phyloP scores from a whole-genome alignment of 257 asterid species.

The Handroanthus guayacan region DNA sequence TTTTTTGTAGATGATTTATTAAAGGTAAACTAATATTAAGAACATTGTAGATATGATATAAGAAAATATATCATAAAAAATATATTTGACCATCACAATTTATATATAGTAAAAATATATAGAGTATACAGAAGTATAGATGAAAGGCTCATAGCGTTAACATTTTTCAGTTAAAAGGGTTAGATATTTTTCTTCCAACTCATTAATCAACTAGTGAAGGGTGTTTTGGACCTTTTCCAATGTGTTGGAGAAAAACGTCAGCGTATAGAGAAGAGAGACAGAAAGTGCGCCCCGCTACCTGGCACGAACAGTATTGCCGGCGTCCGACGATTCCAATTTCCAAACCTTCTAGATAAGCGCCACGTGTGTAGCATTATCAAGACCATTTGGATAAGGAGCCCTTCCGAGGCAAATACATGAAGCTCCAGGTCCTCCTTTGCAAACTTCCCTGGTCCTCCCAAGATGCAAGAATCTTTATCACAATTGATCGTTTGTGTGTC shows the following conservation, averaged over 20 bases:
- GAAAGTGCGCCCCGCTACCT: neutral
- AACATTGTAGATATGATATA: too few relatives aligned
- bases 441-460: neutral
- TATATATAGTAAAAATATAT: too few relatives aligned
- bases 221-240: neutral
- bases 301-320: neutral
- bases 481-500: neutral
- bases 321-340: neutral
- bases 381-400: neutral
- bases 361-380: neutral
- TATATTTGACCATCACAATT: too few relatives aligned
- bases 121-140: too few relatives aligned
- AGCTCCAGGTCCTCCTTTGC: neutral
- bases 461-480: neutral
- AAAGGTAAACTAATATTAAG: too few relatives aligned
- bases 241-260: neutral
- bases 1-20: too few relatives aligned
- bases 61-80: too few relatives aligned
- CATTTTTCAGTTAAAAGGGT: too few relatives aligned
- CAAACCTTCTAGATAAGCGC: neutral
- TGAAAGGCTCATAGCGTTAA: too few relatives aligned
- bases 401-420: neutral
- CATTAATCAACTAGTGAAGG: neutral
- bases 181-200: too few relatives aligned
- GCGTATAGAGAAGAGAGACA: neutral